These are phyloP conservation scores for Thelonectria discophora DNA, from an alignment of 2,329 filamentous ascomycete species.

Conservation along the genomic window DNA sequence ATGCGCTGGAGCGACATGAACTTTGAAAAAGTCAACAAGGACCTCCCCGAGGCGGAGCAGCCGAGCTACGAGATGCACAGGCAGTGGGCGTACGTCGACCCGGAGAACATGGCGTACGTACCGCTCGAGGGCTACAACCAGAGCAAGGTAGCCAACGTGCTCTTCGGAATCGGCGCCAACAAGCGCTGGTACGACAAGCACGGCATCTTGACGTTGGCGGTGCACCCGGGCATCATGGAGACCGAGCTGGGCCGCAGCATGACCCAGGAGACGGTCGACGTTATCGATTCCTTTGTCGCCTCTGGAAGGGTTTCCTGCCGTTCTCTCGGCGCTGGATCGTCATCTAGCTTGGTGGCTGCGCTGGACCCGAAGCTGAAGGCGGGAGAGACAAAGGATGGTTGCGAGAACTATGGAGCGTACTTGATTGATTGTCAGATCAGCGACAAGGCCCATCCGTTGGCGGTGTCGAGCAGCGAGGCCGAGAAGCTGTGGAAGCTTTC, in stretches of 20 bases:
- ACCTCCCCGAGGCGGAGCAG: conserved; percentile 33
- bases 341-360: conserved; percentile 46
- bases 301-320: conserved; percentile 26
- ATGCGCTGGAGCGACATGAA: conserved; percentile 55
- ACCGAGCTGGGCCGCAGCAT: conserved; percentile 45
- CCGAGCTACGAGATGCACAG: conserved; percentile 20
- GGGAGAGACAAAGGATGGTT: conserved; percentile 23
- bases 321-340: conserved; percentile 44
- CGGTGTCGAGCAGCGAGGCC: conserved; percentile 41
- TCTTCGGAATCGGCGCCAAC: conserved; percentile 40
- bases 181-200: conserved; percentile 40
- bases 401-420: conserved; percentile 43
- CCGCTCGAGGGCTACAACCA: conserved; percentile 41
- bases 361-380: conserved; percentile 41
- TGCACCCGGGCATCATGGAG: conserved; percentile 47
- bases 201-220: conserved; percentile 45
- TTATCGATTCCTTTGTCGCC: conserved; percentile 30
- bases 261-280: conserved; percentile 17
- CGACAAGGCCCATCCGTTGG: conserved; percentile 19
- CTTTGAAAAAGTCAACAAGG: conserved; percentile 47
- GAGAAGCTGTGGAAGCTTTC: conserved; percentile 48
- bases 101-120: conserved; percentile 33
- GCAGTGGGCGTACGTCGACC: conserved; percentile 29
- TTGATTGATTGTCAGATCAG: conserved; percentile 43
- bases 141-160: conserved; percentile 43